phyloP scores from a whole-genome alignment of 169 alveolate genomes.

The Cryptosporidium xiaoi region DNA sequence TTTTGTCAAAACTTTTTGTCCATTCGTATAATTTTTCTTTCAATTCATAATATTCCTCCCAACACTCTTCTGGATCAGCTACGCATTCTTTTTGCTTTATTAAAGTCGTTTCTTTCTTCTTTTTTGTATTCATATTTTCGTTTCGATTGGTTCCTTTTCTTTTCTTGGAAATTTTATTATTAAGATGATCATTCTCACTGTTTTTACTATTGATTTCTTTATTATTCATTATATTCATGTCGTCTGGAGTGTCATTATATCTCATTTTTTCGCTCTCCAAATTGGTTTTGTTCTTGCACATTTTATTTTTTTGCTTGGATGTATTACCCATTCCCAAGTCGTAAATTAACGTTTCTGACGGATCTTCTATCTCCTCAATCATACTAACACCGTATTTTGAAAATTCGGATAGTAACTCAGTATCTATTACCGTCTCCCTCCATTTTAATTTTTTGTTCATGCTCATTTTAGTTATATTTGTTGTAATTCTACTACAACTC shows the following conservation, averaged over 20 bases:
- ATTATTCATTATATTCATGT: background rate
- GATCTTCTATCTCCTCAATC: conserved; percentile 62
- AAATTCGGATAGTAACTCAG: conserved; percentile 29
- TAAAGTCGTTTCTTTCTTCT: background rate
- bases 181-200: background rate
- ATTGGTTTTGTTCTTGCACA: background rate
- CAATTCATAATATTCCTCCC: conserved; percentile 59
- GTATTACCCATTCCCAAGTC: conserved; percentile 17
- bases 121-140: background rate
- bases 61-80: conserved; percentile 64
- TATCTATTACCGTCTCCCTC: conserved; percentile 41
- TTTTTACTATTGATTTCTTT: background rate
- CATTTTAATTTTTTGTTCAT: conserved; percentile 16
- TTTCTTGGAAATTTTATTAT: background rate
- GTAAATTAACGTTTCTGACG: conserved; percentile 22
- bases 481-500: too few relatives aligned
- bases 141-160: background rate
- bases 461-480: background rate
- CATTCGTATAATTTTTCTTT: conserved; percentile 29
- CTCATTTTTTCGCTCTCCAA: too few relatives aligned
- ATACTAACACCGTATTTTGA: conserved; percentile 59
- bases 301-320: background rate
- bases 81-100: background rate
- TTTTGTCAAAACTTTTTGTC: conserved; percentile 38
- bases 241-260: background rate